A percentile compares a stretch with the other conserved stretches of the same genome.
phyloP scores from a whole-genome alignment of 2,329 filamentous ascomycete genomes.

The Colletotrichum cordylinicola region DNA sequence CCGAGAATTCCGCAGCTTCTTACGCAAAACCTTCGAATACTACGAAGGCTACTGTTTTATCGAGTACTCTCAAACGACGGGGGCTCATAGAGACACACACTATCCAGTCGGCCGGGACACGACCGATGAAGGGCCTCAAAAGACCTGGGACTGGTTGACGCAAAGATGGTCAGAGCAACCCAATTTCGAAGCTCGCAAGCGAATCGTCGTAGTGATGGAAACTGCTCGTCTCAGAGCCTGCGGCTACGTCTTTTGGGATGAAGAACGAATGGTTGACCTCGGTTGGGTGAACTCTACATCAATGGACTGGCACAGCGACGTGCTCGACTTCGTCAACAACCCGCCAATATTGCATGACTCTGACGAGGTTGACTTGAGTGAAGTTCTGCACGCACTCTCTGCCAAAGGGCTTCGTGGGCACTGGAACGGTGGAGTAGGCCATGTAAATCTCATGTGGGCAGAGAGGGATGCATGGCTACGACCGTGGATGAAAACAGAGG shows the following conservation, averaged over 20 bases:
- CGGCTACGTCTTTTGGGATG: neutral
- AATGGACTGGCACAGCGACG: neutral
- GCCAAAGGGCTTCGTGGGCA: neutral
- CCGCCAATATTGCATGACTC: neutral
- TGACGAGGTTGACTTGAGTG: neutral
- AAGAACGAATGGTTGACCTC: neutral
- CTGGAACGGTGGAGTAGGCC: neutral
- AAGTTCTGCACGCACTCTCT: neutral
- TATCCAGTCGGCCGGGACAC: neutral
- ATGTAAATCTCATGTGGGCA: neutral
- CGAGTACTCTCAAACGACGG: neutral
- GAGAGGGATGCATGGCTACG: neutral
- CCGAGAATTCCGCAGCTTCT: neutral
- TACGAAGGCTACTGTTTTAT: neutral
- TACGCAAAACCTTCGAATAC: neutral
- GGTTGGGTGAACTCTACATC: neutral
- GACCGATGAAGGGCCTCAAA: neutral
- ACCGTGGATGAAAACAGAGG: neutral
- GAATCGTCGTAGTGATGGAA: neutral
- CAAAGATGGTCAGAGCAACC: neutral
- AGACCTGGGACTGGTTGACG: neutral
- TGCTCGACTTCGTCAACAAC: neutral
- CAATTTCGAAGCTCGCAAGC: neutral
- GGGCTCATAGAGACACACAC: neutral
- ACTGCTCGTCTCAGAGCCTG: neutral